Evolutionary conservation across 106 monocot genomes (phyloP).

Genomic region (Allium fistulosum): DNA sequence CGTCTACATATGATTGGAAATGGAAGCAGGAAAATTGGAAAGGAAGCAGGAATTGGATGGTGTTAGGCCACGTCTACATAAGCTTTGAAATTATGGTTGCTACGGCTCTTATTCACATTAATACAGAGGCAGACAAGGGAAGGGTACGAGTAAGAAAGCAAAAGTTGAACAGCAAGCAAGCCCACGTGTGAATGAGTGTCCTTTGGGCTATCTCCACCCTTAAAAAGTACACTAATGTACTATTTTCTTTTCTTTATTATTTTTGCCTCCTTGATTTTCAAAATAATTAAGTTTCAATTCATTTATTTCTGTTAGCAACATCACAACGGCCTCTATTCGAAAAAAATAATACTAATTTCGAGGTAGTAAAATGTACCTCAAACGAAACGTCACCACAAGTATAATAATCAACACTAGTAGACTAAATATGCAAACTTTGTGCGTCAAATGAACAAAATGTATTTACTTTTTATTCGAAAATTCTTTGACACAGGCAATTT

Average conservation of each 20-base stretch:
- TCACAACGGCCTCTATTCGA: no score
- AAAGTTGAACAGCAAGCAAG: neutral
- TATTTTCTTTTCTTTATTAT: neutral
- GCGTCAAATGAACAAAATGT: no score
- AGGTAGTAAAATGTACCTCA: no score
- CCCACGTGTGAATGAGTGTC: neutral
- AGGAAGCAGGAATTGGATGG: no score
- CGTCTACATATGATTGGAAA: no score
- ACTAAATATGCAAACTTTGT: no score
- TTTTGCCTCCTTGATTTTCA: neutral
- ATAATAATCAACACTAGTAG: no score
- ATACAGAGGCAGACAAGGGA: neutral
- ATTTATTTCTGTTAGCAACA: neutral
- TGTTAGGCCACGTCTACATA: neutral
- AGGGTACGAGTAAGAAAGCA: neutral
- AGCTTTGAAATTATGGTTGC: neutral
- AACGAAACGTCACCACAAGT: no score
- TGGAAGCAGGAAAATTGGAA: no score
- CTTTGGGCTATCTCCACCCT: neutral
- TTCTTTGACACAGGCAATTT: no score
- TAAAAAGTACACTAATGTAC: neutral
- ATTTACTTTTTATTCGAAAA: no score
- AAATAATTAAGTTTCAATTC: neutral
- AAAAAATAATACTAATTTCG: no score
- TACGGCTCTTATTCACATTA: neutral